Conservation (phyloP, 305 asterid species). For the Solanum hybrid region DNA sequence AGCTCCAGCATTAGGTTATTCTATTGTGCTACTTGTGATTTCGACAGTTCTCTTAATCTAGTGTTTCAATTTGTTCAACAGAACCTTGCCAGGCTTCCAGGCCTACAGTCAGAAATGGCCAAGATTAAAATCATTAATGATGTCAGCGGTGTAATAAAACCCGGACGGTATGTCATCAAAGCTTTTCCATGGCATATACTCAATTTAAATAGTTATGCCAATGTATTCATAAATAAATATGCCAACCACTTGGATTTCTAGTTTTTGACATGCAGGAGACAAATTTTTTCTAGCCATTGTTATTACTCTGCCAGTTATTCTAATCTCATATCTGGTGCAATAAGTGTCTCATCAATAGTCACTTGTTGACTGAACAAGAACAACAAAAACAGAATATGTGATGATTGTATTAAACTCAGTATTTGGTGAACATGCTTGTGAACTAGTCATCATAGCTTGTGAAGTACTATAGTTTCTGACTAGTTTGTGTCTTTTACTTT, state of each 20-base stretch:
- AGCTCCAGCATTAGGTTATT: neutral
- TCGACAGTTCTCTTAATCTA: neutral
- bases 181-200: neutral
- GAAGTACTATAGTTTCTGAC: neutral
- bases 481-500: neutral
- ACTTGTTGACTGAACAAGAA: neutral
- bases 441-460: neutral
- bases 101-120: slow-evolving; percentile 35
- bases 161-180: slow-evolving; percentile 44
- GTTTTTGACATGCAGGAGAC: neutral
- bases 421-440: neutral
- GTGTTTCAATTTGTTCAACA: slow-evolving; percentile 19
- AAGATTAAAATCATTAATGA: slow-evolving; percentile 49
- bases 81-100: slow-evolving; percentile 43
- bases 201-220: neutral
- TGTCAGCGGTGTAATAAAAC: slow-evolving; percentile 53
- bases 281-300: neutral
- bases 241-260: neutral
- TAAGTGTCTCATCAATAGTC: neutral
- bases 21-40: neutral
- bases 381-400: neutral
- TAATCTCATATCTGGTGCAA: neutral
- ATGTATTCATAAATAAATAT: neutral
- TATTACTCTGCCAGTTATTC: neutral
- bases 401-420: neutral